Conservation (phyloP, 1,284 basidiomycete genomes). For the Prillingera fragicola region DNA sequence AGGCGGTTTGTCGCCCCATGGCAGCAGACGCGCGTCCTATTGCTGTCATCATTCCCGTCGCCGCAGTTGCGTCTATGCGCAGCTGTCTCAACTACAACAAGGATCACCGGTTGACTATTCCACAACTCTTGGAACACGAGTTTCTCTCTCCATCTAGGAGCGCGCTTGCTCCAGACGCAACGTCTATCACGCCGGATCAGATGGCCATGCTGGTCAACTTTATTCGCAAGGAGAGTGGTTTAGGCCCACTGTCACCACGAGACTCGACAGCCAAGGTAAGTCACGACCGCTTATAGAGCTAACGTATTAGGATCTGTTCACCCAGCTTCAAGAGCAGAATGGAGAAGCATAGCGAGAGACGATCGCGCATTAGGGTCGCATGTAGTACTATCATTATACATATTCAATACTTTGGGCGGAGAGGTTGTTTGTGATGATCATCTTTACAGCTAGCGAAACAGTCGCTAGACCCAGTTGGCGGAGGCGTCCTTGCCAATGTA, state of each 20-base stretch:
- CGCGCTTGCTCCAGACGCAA: conserved; percentile 30
- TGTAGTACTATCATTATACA: too few relatives aligned
- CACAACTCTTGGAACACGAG: conserved; percentile 49
- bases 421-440: too few relatives aligned
- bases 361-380: too few relatives aligned
- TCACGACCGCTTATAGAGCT: not conserved
- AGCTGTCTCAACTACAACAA: conserved; percentile 51
- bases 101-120: conserved; percentile 51
- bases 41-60: conserved; percentile 44
- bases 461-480: too few relatives aligned
- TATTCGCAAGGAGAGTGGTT: conserved; percentile 25
- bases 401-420: too few relatives aligned
- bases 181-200: conserved; percentile 37
- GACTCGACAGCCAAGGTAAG: conserved; percentile 30
- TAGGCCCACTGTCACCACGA: conserved; percentile 15
- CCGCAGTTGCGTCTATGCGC: conserved; percentile 51
- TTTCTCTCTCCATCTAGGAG: conserved; percentile 40
- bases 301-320: conserved; percentile 29
- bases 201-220: conserved; percentile 42
- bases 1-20: too few relatives aligned
- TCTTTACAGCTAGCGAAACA: too few relatives aligned
- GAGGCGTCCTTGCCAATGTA: too few relatives aligned
- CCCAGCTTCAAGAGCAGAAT: conserved; percentile 34
- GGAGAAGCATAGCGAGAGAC: too few relatives aligned
- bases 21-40: too few relatives aligned